A percentile compares a stretch with the other conserved stretches of the same genome.
Evolutionary conservation across 768 basidiomycete species (phyloP).

Genomic region (Rhodotorula toruloides): DNA sequence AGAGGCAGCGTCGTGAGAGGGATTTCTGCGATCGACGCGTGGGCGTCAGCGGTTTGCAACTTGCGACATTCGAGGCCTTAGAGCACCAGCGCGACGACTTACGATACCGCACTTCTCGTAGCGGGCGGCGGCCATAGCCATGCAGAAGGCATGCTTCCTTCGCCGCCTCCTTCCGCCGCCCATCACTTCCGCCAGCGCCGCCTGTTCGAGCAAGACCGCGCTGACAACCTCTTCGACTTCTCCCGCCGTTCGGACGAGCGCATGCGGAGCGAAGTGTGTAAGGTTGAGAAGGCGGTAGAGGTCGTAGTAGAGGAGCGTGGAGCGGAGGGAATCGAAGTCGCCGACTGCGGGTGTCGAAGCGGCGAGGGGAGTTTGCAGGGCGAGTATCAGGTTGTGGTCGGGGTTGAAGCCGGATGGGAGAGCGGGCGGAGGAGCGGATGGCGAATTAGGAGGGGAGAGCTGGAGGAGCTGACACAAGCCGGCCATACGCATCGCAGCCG

Average conservation of each 20-base stretch:
- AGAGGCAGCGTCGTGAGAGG: constrained; percentile 47
- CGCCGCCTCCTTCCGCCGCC: constrained; percentile 8
- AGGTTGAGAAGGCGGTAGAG: constrained; percentile 36
- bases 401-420: neutral
- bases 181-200: constrained; percentile 43
- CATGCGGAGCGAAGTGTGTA: constrained; percentile 41
- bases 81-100: constrained; percentile 31
- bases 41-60: neutral
- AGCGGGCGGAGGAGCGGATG: constrained; percentile 21
- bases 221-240: constrained; percentile 49
- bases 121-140: constrained; percentile 48
- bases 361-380: neutral
- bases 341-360: constrained; percentile 2
- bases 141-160: constrained; percentile 46
- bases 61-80: neutral
- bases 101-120: constrained; percentile 51
- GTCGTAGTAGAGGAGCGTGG: constrained; percentile 47
- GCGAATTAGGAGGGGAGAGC: constrained; percentile 35
- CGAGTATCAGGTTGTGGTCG: neutral
- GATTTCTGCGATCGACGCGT: constrained; percentile 45
- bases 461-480: constrained; percentile 49
- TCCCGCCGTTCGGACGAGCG: constrained; percentile 45
- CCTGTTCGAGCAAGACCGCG: constrained; percentile 51
- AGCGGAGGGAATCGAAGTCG: constrained; percentile 45
- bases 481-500: constrained; percentile 77